A percentile compares a stretch with the other conserved stretches of the same genome.
Evolutionary conservation across 2,329 filamentous ascomycete species (phyloP).

Genomic region (Aspergillus pseudoterreus): DNA sequence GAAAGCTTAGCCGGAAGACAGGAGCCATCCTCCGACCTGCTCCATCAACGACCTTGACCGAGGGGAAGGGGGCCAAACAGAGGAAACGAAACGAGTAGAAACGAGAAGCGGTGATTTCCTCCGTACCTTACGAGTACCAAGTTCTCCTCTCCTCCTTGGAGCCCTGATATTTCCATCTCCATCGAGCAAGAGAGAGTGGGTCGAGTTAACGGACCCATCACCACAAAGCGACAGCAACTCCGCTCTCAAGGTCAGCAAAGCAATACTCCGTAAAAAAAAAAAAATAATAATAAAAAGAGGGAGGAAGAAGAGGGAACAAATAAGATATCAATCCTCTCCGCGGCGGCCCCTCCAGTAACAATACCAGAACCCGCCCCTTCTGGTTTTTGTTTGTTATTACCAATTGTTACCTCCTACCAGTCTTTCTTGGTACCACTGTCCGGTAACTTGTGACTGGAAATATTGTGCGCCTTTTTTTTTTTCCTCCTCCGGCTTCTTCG

Average conservation of each 20-base stretch:
- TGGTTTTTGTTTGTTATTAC: conserved; percentile 13
- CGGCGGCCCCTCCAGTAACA: conserved; percentile 11
- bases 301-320: conserved; percentile 1
- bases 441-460: not conserved
- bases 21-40: conserved; percentile 2
- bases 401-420: conserved; percentile 5
- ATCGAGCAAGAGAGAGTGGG: conserved; percentile 13
- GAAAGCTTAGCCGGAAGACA: conserved; percentile 23
- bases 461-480: not conserved
- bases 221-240: conserved; percentile 21
- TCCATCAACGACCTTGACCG: conserved; percentile 8
- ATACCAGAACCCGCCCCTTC: conserved; percentile 16
- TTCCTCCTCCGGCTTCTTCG: too few relatives aligned
- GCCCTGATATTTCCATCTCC: conserved; percentile 11
- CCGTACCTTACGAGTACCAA: not conserved
- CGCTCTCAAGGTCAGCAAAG: conserved; percentile 8
- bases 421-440: not conserved
- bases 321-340: not conserved
- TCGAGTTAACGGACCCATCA: conserved; percentile 20
- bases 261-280: not conserved
- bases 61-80: conserved; percentile 17
- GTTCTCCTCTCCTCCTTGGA: conserved; percentile 1
- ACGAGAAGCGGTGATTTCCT: not conserved
- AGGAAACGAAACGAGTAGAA: conserved; percentile 7
- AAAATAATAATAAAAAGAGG: conserved; percentile 1